Evolutionary conservation across 2,329 filamentous ascomycete genomes (phyloP).

Genomic region (Fusarium subglutinans): DNA sequence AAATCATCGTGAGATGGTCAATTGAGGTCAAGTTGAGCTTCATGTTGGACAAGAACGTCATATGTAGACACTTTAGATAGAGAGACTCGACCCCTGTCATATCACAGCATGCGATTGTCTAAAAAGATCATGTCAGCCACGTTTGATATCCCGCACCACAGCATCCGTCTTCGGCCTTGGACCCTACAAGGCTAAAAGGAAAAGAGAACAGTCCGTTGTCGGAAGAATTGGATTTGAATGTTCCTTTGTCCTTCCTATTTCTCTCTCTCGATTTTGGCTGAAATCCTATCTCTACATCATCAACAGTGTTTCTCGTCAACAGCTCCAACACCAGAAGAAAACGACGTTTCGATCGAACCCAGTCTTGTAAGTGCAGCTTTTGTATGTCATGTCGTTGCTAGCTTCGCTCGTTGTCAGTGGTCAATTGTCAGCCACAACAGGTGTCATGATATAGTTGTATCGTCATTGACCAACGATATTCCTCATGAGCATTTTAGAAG

Average conservation of each 20-base stretch:
- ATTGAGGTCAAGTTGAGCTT: conserved; percentile 28
- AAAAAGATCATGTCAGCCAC: conserved; percentile 34
- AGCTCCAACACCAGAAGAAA: conserved; percentile 9
- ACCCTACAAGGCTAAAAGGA: conserved; percentile 35
- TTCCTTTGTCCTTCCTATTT: conserved; percentile 20
- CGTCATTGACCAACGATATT: conserved; percentile 36
- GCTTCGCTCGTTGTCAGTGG: conserved; percentile 15
- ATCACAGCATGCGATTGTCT: conserved; percentile 26
- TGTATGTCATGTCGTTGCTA: conserved; percentile 7
- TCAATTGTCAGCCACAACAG: conserved; percentile 31
- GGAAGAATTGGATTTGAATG: conserved; percentile 25
- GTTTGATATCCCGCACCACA: conserved; percentile 21
- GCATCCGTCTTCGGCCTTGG: conserved; percentile 30
- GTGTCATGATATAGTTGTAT: conserved; percentile 17
- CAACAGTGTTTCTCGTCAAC: conserved; percentile 7
- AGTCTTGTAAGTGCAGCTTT: conserved; percentile 28
- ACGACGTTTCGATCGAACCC: conserved; percentile 6
- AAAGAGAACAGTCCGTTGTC: conserved; percentile 41
- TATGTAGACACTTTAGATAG: conserved; percentile 31
- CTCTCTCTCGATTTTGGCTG: conserved; percentile 30
- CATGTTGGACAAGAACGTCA: conserved; percentile 18
- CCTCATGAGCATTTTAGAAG: neutral
- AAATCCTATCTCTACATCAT: conserved; percentile 26
- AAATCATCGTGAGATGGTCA: conserved; percentile 30
- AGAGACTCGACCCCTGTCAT: conserved; percentile 21